These are phyloP conservation scores for Stephanodiscus minutulus DNA, from an alignment of 108 stramenopile genomes.

Conservation along the genomic window DNA sequence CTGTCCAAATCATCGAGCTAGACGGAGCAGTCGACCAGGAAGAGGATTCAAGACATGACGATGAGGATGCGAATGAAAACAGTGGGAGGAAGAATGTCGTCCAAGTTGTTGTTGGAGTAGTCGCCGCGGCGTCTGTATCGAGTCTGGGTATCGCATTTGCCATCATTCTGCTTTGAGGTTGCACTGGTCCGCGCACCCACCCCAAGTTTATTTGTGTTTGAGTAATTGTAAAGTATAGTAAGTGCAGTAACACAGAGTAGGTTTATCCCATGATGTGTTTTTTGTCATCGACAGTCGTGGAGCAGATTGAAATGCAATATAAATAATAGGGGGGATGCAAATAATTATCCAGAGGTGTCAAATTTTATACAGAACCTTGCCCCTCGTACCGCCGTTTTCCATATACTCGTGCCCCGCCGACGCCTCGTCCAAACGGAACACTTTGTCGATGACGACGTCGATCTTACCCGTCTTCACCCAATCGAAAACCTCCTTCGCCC, in stretches of 20 bases:
- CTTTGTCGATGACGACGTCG: slow-evolving; percentile 69
- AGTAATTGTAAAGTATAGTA: no score
- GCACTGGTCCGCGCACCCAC: neutral
- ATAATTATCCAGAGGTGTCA: no score
- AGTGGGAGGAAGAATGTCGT: neutral
- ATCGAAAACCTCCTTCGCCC: slow-evolving; percentile 71
- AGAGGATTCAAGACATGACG: neutral
- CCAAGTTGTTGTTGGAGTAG: neutral
- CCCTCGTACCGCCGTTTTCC: slow-evolving; percentile 77
- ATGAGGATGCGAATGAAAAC: neutral
- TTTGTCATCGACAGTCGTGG: no score
- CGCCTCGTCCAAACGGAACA: slow-evolving; percentile 68
- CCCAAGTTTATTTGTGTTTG: no score
- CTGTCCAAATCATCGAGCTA: neutral
- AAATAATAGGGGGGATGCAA: no score
- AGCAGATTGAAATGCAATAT: no score
- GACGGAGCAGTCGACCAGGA: neutral
- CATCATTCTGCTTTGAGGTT: slow-evolving; percentile 1
- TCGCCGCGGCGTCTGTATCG: neutral
- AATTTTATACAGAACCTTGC: slow-evolving; percentile 67
- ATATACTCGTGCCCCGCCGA: slow-evolving; percentile 76
- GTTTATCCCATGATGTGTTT: no score
- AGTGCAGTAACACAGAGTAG: no score
- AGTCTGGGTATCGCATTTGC: neutral
- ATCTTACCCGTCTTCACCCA: slow-evolving; percentile 79